These are phyloP conservation scores for Pythium insidiosum DNA, from an alignment of 352 stramenopile genomes.

Conservation along the genomic window DNA sequence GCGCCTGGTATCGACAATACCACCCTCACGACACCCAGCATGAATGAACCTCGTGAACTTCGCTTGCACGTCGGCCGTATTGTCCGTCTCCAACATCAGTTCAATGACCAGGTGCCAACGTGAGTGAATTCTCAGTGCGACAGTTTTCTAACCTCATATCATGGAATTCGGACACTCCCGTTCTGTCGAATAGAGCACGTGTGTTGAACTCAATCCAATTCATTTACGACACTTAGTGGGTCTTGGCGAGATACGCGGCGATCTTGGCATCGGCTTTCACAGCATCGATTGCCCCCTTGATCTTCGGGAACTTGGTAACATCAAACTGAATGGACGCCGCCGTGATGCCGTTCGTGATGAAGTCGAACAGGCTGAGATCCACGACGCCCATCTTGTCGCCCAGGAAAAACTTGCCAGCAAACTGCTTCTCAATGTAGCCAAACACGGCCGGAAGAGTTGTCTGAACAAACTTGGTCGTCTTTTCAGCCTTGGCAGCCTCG, in stretches of 20 bases:
- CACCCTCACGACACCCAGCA: slow-evolving; percentile 17
- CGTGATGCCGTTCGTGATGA: slow-evolving; percentile 24
- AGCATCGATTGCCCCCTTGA: slow-evolving; percentile 18
- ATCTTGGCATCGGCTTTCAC: slow-evolving; percentile 27
- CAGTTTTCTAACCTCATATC: no score
- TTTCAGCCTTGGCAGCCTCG: slow-evolving; percentile 23
- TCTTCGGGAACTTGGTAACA: slow-evolving; percentile 26
- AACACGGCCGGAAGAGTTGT: slow-evolving; percentile 23
- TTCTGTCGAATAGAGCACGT: no score
- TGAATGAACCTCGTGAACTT: slow-evolving; percentile 17
- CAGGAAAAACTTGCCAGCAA: slow-evolving; percentile 30
- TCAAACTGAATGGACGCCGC: slow-evolving; percentile 15
- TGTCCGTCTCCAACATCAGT: slow-evolving; percentile 11
- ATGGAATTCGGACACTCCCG: no score
- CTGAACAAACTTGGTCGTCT: slow-evolving; percentile 22
- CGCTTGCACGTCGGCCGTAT: slow-evolving; percentile 10
- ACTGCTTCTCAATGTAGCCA: slow-evolving; percentile 15
- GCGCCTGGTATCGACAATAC: slow-evolving; percentile 15
- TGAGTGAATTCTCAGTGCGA: no score
- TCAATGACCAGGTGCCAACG: slow-evolving; percentile 17
- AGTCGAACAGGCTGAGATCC: slow-evolving; percentile 38
- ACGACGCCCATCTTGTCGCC: slow-evolving; percentile 23
- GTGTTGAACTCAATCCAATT: no score
- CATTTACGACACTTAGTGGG: no score
- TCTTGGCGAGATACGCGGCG: slow-evolving; percentile 24